Conservation (phyloP, 129 eudicot genomes). For the carrot (Daucus carota) region DNA sequence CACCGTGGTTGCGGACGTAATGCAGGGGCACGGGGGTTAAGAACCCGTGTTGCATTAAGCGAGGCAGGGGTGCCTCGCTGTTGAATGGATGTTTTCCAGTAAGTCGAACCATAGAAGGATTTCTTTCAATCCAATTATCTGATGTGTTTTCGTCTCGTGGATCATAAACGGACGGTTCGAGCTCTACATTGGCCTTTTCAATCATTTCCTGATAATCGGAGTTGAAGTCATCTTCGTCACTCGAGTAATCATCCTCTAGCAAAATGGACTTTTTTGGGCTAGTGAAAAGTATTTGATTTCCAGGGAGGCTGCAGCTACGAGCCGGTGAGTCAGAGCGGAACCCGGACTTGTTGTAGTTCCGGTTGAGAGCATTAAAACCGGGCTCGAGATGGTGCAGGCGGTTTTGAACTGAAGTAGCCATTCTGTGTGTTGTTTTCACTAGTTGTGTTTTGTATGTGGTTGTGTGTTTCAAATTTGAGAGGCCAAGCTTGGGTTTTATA, state of each 20-base stretch:
- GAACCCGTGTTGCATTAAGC: slow-evolving; percentile 91
- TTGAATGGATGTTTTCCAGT: slow-evolving; percentile 98
- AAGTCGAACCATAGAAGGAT: slow-evolving; percentile 68
- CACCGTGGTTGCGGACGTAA: slow-evolving; percentile 89
- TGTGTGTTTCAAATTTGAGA: not conserved
- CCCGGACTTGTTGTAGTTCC: slow-evolving; percentile 10
- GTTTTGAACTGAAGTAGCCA: slow-evolving; percentile 90
- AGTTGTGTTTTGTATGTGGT: not conserved
- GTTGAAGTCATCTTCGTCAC: slow-evolving; percentile 40
- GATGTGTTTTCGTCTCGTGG: slow-evolving; percentile 60
- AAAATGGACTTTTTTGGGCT: not conserved
- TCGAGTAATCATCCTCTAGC: slow-evolving; percentile 20
- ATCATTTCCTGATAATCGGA: slow-evolving; percentile 25
- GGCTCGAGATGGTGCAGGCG: slow-evolving; percentile 43
- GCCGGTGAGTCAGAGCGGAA: slow-evolving; percentile 53
- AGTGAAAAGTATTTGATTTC: not conserved
- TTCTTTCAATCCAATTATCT: slow-evolving; percentile 74
- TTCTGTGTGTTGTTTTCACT: not conserved
- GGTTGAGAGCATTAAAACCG: slow-evolving; percentile 28
- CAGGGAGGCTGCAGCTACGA: slow-evolving; percentile 16
- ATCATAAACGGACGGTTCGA: slow-evolving; percentile 57
- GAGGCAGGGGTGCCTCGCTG: slow-evolving; percentile 73
- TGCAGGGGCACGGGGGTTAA: slow-evolving; percentile 91
- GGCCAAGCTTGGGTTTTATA: not conserved
- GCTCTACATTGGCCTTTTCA: slow-evolving; percentile 34